Evolutionary conservation across 345 rosid genomes (phyloP).

Genomic region (Psidium guajava): DNA sequence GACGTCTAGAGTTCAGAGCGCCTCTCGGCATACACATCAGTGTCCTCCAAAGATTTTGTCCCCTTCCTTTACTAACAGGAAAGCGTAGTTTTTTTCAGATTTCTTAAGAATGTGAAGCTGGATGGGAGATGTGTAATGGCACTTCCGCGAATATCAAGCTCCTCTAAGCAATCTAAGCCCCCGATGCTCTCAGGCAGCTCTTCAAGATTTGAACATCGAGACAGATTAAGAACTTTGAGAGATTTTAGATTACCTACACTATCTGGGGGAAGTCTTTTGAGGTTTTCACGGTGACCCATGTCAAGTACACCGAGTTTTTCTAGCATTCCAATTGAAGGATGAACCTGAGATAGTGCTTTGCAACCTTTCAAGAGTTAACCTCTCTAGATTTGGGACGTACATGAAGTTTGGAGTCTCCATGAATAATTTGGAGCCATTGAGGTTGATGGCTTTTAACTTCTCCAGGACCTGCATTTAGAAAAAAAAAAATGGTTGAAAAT

Average conservation of each 20-base stretch:
- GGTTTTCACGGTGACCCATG: neutral
- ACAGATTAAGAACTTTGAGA: neutral
- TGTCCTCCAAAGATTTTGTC: neutral
- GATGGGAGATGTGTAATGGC: neutral
- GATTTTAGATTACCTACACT: neutral
- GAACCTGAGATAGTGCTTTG: neutral
- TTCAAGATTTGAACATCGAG: neutral
- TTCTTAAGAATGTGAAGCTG: neutral
- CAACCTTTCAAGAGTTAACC: neutral
- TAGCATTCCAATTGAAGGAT: neutral
- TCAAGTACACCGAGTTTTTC: neutral
- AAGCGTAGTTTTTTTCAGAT: neutral
- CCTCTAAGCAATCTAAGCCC: neutral
- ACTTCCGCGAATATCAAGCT: neutral
- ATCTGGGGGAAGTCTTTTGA: neutral
- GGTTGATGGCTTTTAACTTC: neutral
- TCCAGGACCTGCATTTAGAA: neutral
- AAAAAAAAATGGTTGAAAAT: neutral
- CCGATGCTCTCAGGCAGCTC: neutral
- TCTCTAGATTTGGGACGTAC: neutral
- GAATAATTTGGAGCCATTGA: neutral
- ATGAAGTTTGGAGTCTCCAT: neutral
- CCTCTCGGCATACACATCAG: neutral
- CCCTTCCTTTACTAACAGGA: neutral
- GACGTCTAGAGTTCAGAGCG: neutral